Evolutionary conservation across 805 yeast genomes (phyloP).

Genomic region (Barnettozyma wickerhamii): DNA sequence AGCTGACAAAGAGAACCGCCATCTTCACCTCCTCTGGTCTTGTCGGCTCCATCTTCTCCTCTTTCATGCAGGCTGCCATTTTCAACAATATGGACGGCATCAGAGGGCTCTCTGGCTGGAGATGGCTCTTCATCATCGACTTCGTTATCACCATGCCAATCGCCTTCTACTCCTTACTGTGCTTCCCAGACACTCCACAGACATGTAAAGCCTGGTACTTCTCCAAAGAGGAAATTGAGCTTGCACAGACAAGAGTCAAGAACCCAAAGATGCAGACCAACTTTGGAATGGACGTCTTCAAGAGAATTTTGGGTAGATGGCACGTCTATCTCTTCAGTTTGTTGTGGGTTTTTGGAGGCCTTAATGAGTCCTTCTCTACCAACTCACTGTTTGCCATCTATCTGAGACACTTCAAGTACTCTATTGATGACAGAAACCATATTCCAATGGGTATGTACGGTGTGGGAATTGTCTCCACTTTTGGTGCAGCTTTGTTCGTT

Average conservation of each 20-base stretch:
- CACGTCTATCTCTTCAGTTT: slow-evolving; percentile 52
- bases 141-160: slow-evolving; percentile 55
- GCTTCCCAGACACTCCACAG: slow-evolving; percentile 59
- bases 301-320: slow-evolving; percentile 48
- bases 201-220: slow-evolving; percentile 38
- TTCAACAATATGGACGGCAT: slow-evolving; percentile 35
- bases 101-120: slow-evolving; percentile 53
- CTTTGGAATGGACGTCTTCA: slow-evolving; percentile 33
- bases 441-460: slow-evolving; percentile 53
- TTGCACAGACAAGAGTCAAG: slow-evolving; percentile 41
- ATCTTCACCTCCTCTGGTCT: slow-evolving; percentile 52
- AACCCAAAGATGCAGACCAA: slow-evolving; percentile 31
- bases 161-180: slow-evolving; percentile 49
- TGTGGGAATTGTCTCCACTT: slow-evolving; percentile 44
- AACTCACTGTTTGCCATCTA: slow-evolving; percentile 46
- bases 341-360: slow-evolving; percentile 50
- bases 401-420: slow-evolving; percentile 37
- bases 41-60: slow-evolving; percentile 50
- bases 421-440: slow-evolving; percentile 43
- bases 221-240: slow-evolving; percentile 34
- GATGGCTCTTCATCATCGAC: slow-evolving; percentile 66
- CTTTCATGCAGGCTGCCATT: slow-evolving; percentile 55
- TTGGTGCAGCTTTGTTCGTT: slow-evolving; percentile 39
- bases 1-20: slow-evolving; percentile 47
- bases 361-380: slow-evolving; percentile 41